A percentile compares a stretch with the other conserved stretches of the same genome.
These are phyloP conservation scores for Houttuynia cordata DNA, from an alignment of 164 flowering plant genomes.

Conservation along the genomic window DNA sequence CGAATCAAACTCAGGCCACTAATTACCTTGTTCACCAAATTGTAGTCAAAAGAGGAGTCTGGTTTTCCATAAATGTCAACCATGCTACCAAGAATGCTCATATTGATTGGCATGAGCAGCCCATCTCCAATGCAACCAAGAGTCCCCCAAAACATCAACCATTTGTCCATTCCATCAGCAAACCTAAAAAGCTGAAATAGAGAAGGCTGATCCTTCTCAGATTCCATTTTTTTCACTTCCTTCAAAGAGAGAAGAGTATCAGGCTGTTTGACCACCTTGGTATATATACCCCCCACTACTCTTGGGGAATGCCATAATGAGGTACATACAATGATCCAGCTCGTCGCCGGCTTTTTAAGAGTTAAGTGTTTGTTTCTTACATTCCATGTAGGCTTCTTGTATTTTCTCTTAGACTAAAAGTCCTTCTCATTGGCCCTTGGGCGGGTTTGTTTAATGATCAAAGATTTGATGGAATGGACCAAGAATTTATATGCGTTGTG, in stretches of 20 bases:
- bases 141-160: conserved; percentile 20
- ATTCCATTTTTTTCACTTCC: not conserved
- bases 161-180: conserved; percentile 19
- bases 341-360: not conserved
- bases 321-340: not conserved
- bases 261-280: not conserved
- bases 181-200: conserved; percentile 7
- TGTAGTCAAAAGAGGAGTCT: not conserved
- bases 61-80: conserved; percentile 12
- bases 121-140: conserved; percentile 28
- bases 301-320: not conserved
- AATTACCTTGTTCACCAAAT: conserved; percentile 1
- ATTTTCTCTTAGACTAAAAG: not conserved
- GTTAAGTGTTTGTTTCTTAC: not conserved
- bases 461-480: not conserved
- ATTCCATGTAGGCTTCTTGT: not conserved
- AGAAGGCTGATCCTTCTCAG: not conserved
- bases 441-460: not conserved
- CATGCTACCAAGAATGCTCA: conserved; percentile 19
- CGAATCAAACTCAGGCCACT: not conserved
- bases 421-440: not conserved
- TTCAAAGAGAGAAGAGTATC: not conserved
- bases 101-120: conserved; percentile 11
- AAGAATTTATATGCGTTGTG: not conserved
- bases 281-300: not conserved